These are phyloP conservation scores for Harringtonia aguacate DNA, from an alignment of 2,329 filamentous ascomycete species.

Conservation along the genomic window DNA sequence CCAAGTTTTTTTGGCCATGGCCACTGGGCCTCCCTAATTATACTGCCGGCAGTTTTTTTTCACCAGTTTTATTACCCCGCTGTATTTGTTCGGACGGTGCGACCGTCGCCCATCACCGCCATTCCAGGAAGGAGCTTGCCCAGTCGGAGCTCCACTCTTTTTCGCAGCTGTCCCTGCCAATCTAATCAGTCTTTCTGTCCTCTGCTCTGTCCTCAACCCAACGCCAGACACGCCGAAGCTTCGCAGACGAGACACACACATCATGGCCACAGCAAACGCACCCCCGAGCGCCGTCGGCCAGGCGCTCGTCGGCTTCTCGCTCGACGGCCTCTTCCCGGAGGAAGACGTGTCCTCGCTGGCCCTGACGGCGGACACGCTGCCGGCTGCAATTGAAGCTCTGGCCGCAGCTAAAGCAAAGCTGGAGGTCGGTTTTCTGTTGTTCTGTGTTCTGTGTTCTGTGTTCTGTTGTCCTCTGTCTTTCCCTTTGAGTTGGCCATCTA, in stretches of 20 bases:
- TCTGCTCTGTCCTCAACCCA: background rate
- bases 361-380: slow-evolving; percentile 25
- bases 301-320: slow-evolving; percentile 54
- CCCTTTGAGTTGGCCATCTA: too few species aligned
- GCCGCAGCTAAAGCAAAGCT: slow-evolving; percentile 30
- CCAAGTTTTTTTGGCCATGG: too few species aligned
- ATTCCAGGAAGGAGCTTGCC: background rate
- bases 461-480: background rate
- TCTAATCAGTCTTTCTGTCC: background rate
- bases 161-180: background rate
- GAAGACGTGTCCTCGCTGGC: slow-evolving; percentile 31
- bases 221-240: too few species aligned
- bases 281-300: slow-evolving; percentile 26
- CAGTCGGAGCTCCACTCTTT: background rate
- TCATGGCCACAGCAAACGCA: background rate
- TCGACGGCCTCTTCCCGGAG: slow-evolving; percentile 30
- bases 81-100: too few species aligned
- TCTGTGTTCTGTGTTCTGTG: slow-evolving; percentile 13
- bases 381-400: slow-evolving; percentile 28
- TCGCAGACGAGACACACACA: too few species aligned
- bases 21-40: too few species aligned
- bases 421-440: slow-evolving; percentile 23
- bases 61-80: too few species aligned
- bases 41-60: too few species aligned
- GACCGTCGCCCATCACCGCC: too few species aligned